Evolutionary conservation across 202 grass and related monocot species (phyloP), one percentile per base, ranked within the genome.

Genomic region (Schoenoplectus triqueter): DNA sequence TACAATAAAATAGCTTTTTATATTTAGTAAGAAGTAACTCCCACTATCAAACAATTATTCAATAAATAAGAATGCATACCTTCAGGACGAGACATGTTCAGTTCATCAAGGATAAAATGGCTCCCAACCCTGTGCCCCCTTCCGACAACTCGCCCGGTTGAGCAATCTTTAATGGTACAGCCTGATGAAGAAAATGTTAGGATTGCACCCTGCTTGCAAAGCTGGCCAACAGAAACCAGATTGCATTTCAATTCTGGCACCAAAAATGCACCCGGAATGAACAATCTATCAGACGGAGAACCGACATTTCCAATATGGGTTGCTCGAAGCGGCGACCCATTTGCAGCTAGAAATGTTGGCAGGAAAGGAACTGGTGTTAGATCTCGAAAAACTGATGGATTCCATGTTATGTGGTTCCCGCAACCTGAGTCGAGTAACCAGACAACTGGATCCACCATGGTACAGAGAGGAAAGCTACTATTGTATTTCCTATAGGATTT

Each of bases 371-470:
- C 2, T 11, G 47, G 48, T 21, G 5, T 52, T 51, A 22, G 51
- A 5, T 13, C 7, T 52, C 47, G 47, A 10, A 74, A 74, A 52
- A 74, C 9, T 52, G 70, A 3, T 13, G 47, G 70, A 74, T 52
- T 11, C 8, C 70, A 50, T 1, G 70, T 22, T 9, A 74, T 51
- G 47, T 74, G 70, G 47, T 74, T 10, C 15, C 3, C 18, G 1
- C 47, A 74, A 52, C 70, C 70, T 20, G 70, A 74, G 19, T 52
- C 70, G 6, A 74, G 48, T 7, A 74, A 22, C 70, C 70, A 74
- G 3, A 52, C 46, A 0, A 17, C 47, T 11, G 70, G 2, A 74
- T 22, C 8, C 10, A 0, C 47, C 70, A 74, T 74, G 47, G 17
- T 73, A 31, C 31, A 31, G 31, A 31, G 31, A 31, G 31, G 31